These are phyloP conservation scores for Apiospora rasikravindrae DNA, from an alignment of 2,329 filamentous ascomycete species.

Conservation along the genomic window DNA sequence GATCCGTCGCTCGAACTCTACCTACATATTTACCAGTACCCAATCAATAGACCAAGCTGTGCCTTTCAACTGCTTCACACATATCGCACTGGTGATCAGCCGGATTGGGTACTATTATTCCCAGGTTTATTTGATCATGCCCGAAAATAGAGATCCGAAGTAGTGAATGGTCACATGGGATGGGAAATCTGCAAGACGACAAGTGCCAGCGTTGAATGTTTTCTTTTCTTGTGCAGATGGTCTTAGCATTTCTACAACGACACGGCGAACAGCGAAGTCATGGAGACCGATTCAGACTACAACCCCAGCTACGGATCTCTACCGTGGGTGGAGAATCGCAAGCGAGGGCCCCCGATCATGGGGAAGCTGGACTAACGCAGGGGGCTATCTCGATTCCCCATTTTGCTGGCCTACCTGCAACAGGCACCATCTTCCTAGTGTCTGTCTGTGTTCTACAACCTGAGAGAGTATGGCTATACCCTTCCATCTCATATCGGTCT, in stretches of 20 bases:
- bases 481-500: not conserved
- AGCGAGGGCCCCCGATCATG: not conserved
- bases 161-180: no score
- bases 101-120: no score
- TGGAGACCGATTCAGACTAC: not conserved
- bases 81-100: no score
- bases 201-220: no score
- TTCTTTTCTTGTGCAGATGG: not conserved
- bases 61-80: not conserved
- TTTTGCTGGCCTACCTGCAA: not conserved
- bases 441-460: not conserved
- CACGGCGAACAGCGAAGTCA: not conserved
- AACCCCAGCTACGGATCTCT: not conserved
- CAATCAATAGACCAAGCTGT: not conserved
- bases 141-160: no score
- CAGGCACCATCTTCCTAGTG: not conserved
- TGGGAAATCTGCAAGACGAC: no score
- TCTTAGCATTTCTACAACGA: not conserved
- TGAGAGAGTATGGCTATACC: no score
- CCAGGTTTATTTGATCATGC: no score
- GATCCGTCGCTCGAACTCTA: not conserved
- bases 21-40: not conserved
- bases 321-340: not conserved
- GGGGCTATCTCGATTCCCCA: not conserved
- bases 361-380: conserved; percentile 1